Evolutionary conservation across 441 rosid genomes (phyloP), one percentile per base, ranked within the genome.

Genomic region (Aleurites moluccanus): DNA sequence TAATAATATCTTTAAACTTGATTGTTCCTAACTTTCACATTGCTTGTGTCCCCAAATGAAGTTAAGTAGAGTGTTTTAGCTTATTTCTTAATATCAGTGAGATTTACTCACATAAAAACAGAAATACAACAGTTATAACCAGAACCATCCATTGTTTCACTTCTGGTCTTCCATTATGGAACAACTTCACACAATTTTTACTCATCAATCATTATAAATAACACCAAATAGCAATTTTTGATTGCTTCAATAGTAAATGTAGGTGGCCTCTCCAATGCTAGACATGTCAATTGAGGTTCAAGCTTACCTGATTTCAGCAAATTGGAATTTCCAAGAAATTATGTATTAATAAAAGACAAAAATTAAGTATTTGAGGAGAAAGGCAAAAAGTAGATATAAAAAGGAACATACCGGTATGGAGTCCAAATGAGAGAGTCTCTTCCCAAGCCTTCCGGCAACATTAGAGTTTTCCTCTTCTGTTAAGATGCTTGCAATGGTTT

Each of bases 371-470:
- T 20, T 15, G 47, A 35, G 10, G 57, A 44, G 3, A 27, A 59
- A 56, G 67, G 20, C 47, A 40, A 73, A 3, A 74, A 28, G 66
- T 45, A 78, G 65, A 71, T 3, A 64, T 42, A 52, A 59, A n/a
- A 61, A 74, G 55, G 52, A 69, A 69, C 80, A 65, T 84, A 94
- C 99, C 8, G 98, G 96, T 77, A 94, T 91, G 64, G 99, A 94
- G 81, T 88, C 97, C 79, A 94, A 80, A 85, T 94, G 99, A 65
- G 96, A 90, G 25, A 94, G 86, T 74, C 96, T 85, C 86, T 88
- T 94, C 62, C 91, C 94, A 76, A 94, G 97, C 85, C 2, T 84
- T 49, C 85, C 85, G 6, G 83, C 83, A 50, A 73, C 70, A 69
- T 64, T 80, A 13, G 88, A 82, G 35, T 75, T 85, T 80, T 88